phyloP scores from a whole-genome alignment of 768 basidiomycete species.

The Ephemerocybe angulata region DNA sequence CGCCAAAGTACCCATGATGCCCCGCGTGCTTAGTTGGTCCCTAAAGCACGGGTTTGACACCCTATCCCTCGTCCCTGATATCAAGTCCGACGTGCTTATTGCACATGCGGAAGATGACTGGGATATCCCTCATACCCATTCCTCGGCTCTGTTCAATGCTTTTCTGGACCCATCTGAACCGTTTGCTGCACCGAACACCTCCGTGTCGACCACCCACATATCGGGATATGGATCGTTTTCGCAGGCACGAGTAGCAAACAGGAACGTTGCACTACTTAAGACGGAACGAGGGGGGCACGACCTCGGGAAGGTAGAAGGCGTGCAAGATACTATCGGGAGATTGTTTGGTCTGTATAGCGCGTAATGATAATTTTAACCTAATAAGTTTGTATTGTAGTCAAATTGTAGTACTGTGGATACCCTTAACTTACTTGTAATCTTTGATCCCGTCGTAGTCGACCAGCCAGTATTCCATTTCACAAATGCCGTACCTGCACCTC shows the following conservation, averaged over 20 bases:
- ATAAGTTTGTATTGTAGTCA: neutral
- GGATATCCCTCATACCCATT: conserved; percentile 71
- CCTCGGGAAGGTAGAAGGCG: conserved; percentile 59
- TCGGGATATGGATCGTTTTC: conserved; percentile 42
- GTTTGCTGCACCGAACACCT: conserved; percentile 31
- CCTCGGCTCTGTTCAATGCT: conserved; percentile 61
- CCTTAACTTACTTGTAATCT: too few species aligned
- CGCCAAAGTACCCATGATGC: conserved; percentile 54
- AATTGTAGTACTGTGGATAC: neutral
- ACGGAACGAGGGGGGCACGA: conserved; percentile 58
- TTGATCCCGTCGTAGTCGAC: too few species aligned
- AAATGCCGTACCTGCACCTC: too few species aligned
- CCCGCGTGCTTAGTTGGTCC: conserved; percentile 57
- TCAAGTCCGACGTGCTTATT: conserved; percentile 66
- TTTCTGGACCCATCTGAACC: conserved; percentile 46
- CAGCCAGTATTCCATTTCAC: too few species aligned
- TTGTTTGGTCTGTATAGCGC: conserved; percentile 34
- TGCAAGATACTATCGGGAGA: conserved; percentile 58
- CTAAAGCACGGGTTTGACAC: conserved; percentile 62
- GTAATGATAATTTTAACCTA: neutral
- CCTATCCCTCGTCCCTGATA: conserved; percentile 50
- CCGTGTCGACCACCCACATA: conserved; percentile 44
- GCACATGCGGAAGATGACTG: conserved; percentile 73
- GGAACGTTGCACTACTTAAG: conserved; percentile 55
- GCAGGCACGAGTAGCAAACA: conserved; percentile 31